Percentiles rank a stretch among this genome's conserved stretches.
Evolutionary conservation across 2,329 filamentous ascomycete species (phyloP).

Genomic region (Aspergillus clavatus): DNA sequence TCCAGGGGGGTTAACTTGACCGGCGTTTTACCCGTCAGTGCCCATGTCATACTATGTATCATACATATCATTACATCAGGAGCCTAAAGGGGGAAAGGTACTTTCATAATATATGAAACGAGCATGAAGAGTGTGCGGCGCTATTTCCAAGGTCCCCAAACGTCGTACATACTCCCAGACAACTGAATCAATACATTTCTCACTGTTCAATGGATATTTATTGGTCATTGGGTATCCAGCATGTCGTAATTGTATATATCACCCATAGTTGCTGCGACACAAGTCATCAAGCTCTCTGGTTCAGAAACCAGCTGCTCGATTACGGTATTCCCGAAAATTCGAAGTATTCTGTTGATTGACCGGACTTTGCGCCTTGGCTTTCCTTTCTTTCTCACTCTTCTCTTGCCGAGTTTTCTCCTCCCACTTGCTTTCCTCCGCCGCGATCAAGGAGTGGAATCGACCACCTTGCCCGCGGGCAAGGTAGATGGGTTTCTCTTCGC

Average conservation of each 20-base stretch:
- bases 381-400: constrained; percentile 28
- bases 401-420: constrained; percentile 37
- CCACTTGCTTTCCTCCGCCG: constrained; percentile 49
- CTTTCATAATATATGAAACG: neutral
- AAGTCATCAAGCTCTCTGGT: neutral
- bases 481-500: constrained; percentile 53
- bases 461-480: constrained; percentile 49
- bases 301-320: constrained; percentile 30
- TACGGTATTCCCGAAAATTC: constrained; percentile 45
- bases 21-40: neutral
- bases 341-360: constrained; percentile 17
- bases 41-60: neutral
- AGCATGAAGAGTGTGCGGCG: neutral
- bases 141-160: constrained; percentile 1
- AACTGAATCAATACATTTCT: neutral
- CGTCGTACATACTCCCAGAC: neutral
- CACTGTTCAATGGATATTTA: too few species aligned
- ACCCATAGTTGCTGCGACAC: neutral
- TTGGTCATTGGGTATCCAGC: too few species aligned
- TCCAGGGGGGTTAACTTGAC: too few species aligned
- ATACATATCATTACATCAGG: neutral
- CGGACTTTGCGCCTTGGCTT: constrained; percentile 10
- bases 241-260: neutral
- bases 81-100: neutral
- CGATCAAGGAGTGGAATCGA: constrained; percentile 48